Evolutionary conservation across 139 green algal genomes (phyloP).

Genomic region (Picochlorum costavermella): DNA sequence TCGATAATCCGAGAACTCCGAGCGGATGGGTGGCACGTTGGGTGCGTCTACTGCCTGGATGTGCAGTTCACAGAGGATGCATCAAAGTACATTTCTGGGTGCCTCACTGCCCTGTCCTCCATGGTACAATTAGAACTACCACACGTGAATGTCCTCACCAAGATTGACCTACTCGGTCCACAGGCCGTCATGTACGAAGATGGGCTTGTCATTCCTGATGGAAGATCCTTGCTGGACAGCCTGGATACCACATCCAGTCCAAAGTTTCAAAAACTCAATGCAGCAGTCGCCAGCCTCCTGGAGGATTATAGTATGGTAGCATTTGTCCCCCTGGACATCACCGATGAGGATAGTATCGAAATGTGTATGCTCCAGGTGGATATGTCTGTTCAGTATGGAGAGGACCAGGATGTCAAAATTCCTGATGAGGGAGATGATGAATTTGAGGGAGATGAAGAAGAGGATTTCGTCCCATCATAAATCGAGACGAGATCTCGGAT

Average conservation of each 20-base stretch:
- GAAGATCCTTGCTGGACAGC: slow-evolving; percentile 38
- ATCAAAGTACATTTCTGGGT: slow-evolving; percentile 76
- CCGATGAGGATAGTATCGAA: slow-evolving; percentile 46
- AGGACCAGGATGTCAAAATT: slow-evolving; percentile 85
- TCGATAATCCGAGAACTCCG: slow-evolving; percentile 79
- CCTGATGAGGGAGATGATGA: slow-evolving; percentile 42
- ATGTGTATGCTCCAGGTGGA: slow-evolving; percentile 75
- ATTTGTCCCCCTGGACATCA: slow-evolving; percentile 83
- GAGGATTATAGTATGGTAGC: slow-evolving; percentile 80
- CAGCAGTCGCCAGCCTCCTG: slow-evolving; percentile 55
- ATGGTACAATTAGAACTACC: slow-evolving; percentile 98
- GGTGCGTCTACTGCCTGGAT: slow-evolving; percentile 86
- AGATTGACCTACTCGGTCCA: slow-evolving; percentile 85
- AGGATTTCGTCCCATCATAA: no score
- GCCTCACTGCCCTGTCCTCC: slow-evolving; percentile 64
- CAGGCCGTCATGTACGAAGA: slow-evolving; percentile 49
- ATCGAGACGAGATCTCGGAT: neutral
- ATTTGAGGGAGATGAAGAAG: neutral
- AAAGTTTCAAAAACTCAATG: slow-evolving; percentile 59
- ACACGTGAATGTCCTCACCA: slow-evolving; percentile 95
- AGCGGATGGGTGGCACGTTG: slow-evolving; percentile 50
- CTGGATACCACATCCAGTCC: slow-evolving; percentile 47
- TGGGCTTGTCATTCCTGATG: slow-evolving; percentile 67
- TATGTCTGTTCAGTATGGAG: slow-evolving; percentile 85
- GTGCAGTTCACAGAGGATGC: slow-evolving; percentile 76